Base-by-base conservation (phyloP, 2,329 filamentous ascomycete species). In the Calonectria hongkongensis region DNA sequence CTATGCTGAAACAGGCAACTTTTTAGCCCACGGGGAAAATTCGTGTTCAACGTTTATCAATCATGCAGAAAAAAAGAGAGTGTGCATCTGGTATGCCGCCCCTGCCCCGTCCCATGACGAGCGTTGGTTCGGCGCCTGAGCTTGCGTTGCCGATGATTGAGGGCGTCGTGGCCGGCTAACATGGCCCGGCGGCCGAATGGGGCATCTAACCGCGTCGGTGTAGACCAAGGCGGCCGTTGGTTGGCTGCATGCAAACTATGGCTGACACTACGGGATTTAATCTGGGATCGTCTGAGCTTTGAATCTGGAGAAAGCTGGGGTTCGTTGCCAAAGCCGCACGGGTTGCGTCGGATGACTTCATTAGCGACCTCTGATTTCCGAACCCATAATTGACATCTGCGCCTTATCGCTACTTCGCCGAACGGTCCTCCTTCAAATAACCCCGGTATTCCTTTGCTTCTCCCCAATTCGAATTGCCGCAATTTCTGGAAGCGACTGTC, bases 291-390 rank as follows among this genome's bases (percentile, higher is more conserved):
- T 43, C 50, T 56, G 50, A 60, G 54, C 39, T 67, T 60, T 62
- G 25, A 43, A 63, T 41, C 58, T 67, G 78, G 68, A 72, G 68
- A 79, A 78, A 80, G 72, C 75, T 79, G 78, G 76, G 74, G 78
- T 75, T 75, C 21, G 9, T 72, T 60, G n/a, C 58, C 71, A 72
- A 62, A 68, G 65, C 69, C 75, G 78, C 75, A 74, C 80, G 80
- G 80, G 74, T 81, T 80, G 64, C 78, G 70, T 80, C 80, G 79
- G 80, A 81, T 81, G 79, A 79, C 79, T 80, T 78, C 77, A 79
- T 78, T 68, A 64, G 51, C 69, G 72, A 77, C 74, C 71, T 74
- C 73, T 64, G 68, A 76, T 75, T 79, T 73, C 76, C 77, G 76
- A 68, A 47, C 69, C 60, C 54, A 48, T 74, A 72, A 68, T 68